phyloP scores from a whole-genome alignment of 495 filamentous ascomycete genomes.

The Penicillium verhagenii region DNA sequence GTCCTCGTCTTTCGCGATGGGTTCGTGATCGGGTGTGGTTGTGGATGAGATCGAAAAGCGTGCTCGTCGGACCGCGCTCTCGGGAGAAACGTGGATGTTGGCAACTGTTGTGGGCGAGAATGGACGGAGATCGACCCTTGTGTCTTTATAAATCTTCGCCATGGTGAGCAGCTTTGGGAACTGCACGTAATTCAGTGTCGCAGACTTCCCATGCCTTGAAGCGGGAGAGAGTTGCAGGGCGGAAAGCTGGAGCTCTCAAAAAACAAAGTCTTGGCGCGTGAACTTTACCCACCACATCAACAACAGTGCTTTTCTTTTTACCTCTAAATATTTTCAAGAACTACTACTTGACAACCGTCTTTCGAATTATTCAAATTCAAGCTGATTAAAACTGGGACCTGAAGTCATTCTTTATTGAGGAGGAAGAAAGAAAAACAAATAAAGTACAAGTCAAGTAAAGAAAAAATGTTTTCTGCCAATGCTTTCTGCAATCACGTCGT shows the following conservation, averaged over 20 bases:
- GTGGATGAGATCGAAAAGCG: constrained; percentile 45
- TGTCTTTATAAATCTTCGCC: constrained; percentile 76
- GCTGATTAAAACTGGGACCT: no score
- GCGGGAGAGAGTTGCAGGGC: constrained; percentile 28
- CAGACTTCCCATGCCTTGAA: constrained; percentile 40
- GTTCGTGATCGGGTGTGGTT: constrained; percentile 31
- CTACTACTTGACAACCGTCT: no score
- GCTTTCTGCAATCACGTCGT: background rate
- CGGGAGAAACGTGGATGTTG: constrained; percentile 69
- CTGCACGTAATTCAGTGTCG: constrained; percentile 17
- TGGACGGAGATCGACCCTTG: constrained; percentile 77
- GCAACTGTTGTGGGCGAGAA: constrained; percentile 65
- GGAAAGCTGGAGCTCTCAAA: constrained; percentile 46
- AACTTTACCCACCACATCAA: background rate
- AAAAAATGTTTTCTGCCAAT: background rate
- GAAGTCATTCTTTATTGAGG: no score
- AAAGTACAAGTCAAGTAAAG: no score
- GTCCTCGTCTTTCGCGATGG: constrained; percentile 66
- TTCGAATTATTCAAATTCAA: no score
- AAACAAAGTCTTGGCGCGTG: constrained; percentile 45
- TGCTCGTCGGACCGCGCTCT: constrained; percentile 40
- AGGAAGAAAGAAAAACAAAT: background rate
- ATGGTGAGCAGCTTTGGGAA: constrained; percentile 35
- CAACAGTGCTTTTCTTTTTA: no score
- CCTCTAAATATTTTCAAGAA: no score